Evolutionary conservation across 1,284 basidiomycete genomes (phyloP), one percentile per base, ranked within the genome.

Genomic region (Hemileccinum hortonii): DNA sequence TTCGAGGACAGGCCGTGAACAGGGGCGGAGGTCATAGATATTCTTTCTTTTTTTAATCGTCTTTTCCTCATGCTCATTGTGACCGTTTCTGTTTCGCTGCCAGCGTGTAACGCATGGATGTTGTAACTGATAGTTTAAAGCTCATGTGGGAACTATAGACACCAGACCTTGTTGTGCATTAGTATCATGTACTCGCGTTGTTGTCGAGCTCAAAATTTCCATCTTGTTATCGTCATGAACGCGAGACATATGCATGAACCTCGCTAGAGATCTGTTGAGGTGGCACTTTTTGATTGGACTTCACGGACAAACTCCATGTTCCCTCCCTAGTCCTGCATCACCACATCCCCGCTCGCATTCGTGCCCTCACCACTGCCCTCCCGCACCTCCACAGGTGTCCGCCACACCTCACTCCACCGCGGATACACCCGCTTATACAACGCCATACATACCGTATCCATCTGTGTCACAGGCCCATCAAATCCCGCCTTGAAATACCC

Each of bases 401-500:
- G 74, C 79, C 79, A 87, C 46, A 77, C 53, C 58, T 76, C 75
- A 36, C 83, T 76, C 87, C 92, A 95, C 66, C 87, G 89, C 4
- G 94, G 94, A 70, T 84, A 96, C 51, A 94, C 86, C 43, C 94
- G 80, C 72, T 96, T 97, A 73, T 95, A 96, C 54, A 97, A 64
- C 43, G 85, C 83, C 90, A 96, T 88, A 66, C 92, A 94, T 44
- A 95, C 80, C 7, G 92, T 94, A 62, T 96, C 94, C 94, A 98
- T 97, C 74, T 98, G 95, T 64, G 83, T 90, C 61, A 99, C 86
- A 9, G 91, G 91, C 2, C 92, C 93, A 66, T 98, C 96, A 70
- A 99, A 99, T 68, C 94, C 85, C 11, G 94, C 94, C 75, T 99
- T 99, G 80, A 93, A 95, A 73, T 98, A 98, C 12, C 96, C 97